Percentiles rank a stretch among this genome's conserved stretches.
These are phyloP conservation scores for Suillus occidentalis DNA, from an alignment of 768 basidiomycete species.

Conservation along the genomic window DNA sequence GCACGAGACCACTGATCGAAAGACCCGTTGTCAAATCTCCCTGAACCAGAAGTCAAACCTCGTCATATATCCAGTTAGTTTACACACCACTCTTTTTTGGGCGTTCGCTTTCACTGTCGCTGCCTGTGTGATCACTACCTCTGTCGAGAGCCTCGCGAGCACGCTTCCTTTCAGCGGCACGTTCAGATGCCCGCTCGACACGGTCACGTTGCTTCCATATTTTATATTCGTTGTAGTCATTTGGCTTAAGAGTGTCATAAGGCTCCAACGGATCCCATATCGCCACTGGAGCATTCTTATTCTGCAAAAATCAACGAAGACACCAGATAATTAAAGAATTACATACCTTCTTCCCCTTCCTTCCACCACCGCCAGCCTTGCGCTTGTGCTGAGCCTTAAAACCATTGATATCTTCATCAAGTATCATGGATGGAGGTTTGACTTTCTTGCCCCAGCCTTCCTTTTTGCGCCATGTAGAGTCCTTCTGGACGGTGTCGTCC, in stretches of 20 bases:
- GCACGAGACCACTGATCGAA: slow-evolving; percentile 56
- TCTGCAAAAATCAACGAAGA: slow-evolving; percentile 37
- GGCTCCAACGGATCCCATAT: slow-evolving; percentile 79
- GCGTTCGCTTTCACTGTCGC: slow-evolving; percentile 64
- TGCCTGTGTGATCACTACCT: slow-evolving; percentile 64
- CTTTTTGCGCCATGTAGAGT: slow-evolving; percentile 39
- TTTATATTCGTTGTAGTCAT: slow-evolving; percentile 89
- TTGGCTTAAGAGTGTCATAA: slow-evolving; percentile 82
- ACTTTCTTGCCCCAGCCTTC: slow-evolving; percentile 87
- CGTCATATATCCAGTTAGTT: neutral
- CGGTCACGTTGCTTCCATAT: slow-evolving; percentile 74
- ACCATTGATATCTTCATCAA: slow-evolving; percentile 87
- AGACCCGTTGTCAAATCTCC: slow-evolving; percentile 40
- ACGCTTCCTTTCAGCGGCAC: slow-evolving; percentile 61
- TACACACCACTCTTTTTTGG: slow-evolving; percentile 66
- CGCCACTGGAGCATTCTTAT: slow-evolving; percentile 54
- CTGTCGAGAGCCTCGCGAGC: slow-evolving; percentile 46
- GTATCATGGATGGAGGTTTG: slow-evolving; percentile 87
- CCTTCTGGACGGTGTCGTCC: slow-evolving; percentile 27
- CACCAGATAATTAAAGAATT: neutral
- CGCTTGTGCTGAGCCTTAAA: slow-evolving; percentile 64
- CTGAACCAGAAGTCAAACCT: slow-evolving; percentile 30
- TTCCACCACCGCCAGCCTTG: slow-evolving; percentile 47
- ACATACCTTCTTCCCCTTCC: slow-evolving; percentile 62
- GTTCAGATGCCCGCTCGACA: slow-evolving; percentile 65